Percentiles rank a stretch among this genome's conserved stretches.
Conservation (phyloP, 2,329 filamentous ascomycete genomes). For the Trichoderma sp. region DNA sequence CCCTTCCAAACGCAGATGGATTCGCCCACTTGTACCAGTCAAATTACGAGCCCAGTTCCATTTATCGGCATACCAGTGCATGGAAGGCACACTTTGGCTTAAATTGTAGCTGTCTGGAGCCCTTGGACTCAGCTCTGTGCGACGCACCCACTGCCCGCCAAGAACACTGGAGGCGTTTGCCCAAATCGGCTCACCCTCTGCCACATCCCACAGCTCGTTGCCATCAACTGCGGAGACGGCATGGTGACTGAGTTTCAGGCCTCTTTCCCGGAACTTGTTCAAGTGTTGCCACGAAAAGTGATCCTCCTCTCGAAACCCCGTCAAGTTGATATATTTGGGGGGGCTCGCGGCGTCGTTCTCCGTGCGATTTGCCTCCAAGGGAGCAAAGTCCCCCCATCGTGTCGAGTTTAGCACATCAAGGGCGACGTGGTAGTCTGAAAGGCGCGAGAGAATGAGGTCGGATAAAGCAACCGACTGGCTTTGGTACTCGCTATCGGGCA, state of each 20-base stretch:
- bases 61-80: constrained; percentile 65
- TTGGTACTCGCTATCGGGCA: constrained; percentile 44
- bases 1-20: constrained; percentile 68
- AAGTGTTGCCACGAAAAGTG: constrained; percentile 79
- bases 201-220: constrained; percentile 47
- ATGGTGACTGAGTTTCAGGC: constrained; percentile 62
- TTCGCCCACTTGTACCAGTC: constrained; percentile 70
- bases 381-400: constrained; percentile 63
- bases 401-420: constrained; percentile 60
- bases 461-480: constrained; percentile 42
- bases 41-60: constrained; percentile 77
- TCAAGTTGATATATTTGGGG: constrained; percentile 66
- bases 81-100: constrained; percentile 64
- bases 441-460: constrained; percentile 48
- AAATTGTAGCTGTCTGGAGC: constrained; percentile 63
- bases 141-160: constrained; percentile 74
- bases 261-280: constrained; percentile 65
- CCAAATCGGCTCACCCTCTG: constrained; percentile 60
- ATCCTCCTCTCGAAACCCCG: constrained; percentile 75
- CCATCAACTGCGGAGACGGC: constrained; percentile 51
- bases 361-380: constrained; percentile 38
- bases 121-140: constrained; percentile 51
- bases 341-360: constrained; percentile 29
- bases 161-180: constrained; percentile 78
- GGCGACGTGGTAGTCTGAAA: constrained; percentile 56